Evolutionary conservation across 2,329 filamentous ascomycete genomes (phyloP), one percentile per base, ranked within the genome.

Genomic region (Venturiaceae sp.): DNA sequence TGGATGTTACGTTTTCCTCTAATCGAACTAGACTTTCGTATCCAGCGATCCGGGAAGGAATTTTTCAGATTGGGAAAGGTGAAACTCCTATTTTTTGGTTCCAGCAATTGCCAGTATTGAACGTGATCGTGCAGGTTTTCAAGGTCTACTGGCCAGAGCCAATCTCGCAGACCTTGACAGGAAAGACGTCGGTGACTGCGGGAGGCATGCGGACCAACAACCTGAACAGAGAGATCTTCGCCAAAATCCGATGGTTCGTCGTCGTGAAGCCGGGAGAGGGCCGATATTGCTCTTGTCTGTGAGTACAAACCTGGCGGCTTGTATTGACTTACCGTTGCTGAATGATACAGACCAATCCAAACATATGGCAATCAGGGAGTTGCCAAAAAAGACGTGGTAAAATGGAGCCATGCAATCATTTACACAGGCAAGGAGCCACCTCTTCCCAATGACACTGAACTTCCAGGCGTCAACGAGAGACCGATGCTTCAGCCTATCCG

Each of bases 221-320:
- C 2, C 21, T 33, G 7, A 53, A 34, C 6, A 57, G 64, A 55
- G 55, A 54, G 7, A 57, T 63, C 16, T 58, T 41, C 30, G 56
- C 50, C 19, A 64, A 65, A 41, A 60, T 65, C 21, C 53, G 63
- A 32, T 65, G 63, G 63, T 65, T 65, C 46, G 64, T 65, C 9
- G 63, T 65, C 7, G 59, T 65, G 1, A 54, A 56, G n/a, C 59
- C 60, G 56, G 63, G 62, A 3, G 23, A 59, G 33, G 37, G 61
- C 21, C 7, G 33, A 46, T 63, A 53, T 41, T 64, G 60, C 36
- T 58, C 59, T 9, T 65, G 63, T 33, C 34, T 65, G 60, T 64
- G 55, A 61, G 62, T 36, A 36, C 33, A 14, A 36, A 36, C 7
- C 14, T 7, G 33, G 14, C 33, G 14, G 14, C 7, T 7, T 36